Base-by-base conservation (phyloP, 1,139 yeast species). In the Keqinozyma sinolaborantium region DNA sequence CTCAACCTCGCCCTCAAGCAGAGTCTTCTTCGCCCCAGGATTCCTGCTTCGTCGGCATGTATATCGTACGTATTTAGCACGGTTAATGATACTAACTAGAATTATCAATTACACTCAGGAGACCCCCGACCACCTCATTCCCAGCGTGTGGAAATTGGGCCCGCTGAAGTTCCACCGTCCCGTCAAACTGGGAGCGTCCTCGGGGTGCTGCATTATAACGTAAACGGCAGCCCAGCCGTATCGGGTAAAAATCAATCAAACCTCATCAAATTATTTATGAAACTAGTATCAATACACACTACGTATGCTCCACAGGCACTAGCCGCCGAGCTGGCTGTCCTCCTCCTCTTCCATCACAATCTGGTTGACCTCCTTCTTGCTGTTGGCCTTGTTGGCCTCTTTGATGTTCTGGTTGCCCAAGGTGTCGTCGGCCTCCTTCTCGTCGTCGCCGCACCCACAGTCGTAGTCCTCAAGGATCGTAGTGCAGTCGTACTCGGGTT, bases 361-460 rank as follows among this genome's bases (percentile, higher is more conserved):
- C 27, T 61, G 55, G 30, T 64, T 53, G 43, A 71, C 52, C 45
- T 70, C 73, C 9, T 64, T 66, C 18, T 56, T 40, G 18, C 58
- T 53, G 34, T 70, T 70, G 13, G n/a, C n/a, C 27, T 61, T 55
- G 30, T 64, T 53, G 43, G 71, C 52, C 45, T 70, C 72, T 9
- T 64, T 66, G 16, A 57, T 40, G 18, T 58, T 53, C 34, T 70
- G 69, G 13, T 55, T 52, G 3, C 63, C 64, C 39, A 64, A 53
- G 2, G 73, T 67, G 13, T 36, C 30, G 35, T 54, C 77, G 10
- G 49, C 60, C 33, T 66, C 77, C 43, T 62, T 45, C 39, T 77
- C 84, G 41, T 82, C 92, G 7, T 64, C 77, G 2, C 94, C 96
- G 60, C 98, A 92, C 0, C 98, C 98, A 65, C 98, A 92, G 48